Evolutionary conservation across 306 rosid genomes (phyloP).

Genomic region (Vicia faba): DNA sequence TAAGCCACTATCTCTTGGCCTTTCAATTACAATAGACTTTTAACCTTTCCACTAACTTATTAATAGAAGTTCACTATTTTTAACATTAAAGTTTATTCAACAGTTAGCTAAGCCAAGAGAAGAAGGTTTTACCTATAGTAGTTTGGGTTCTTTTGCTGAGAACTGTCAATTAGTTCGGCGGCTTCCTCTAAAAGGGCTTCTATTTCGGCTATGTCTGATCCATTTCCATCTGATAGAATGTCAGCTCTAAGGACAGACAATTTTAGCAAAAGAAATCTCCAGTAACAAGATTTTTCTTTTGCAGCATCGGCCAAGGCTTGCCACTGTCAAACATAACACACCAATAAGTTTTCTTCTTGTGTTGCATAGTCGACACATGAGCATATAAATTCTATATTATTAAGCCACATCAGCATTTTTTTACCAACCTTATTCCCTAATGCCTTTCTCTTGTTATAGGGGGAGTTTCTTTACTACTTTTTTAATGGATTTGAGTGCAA

Average conservation of each 20-base stretch:
- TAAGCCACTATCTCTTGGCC: too few relatives aligned
- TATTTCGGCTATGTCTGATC: slow-evolving; percentile 71
- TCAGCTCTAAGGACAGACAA: slow-evolving; percentile 82
- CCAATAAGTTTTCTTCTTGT: slow-evolving; percentile 18
- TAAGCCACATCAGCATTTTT: not conserved
- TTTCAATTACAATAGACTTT: too few relatives aligned
- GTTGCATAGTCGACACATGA: not conserved
- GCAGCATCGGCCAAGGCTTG: slow-evolving; percentile 88
- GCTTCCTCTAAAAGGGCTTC: slow-evolving; percentile 92
- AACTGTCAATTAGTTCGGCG: slow-evolving; percentile 79
- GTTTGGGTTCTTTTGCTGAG: slow-evolving; percentile 76
- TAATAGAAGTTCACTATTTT: too few relatives aligned
- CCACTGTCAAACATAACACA: slow-evolving; percentile 65
- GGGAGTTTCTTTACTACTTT: not conserved
- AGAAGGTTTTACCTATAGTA: slow-evolving; percentile 67
- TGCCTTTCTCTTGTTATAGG: too few relatives aligned
- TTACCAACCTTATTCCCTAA: not conserved
- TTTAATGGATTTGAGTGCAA: not conserved
- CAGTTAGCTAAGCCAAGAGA: slow-evolving; percentile 1
- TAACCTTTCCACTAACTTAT: too few relatives aligned
- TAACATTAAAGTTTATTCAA: too few relatives aligned
- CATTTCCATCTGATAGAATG: slow-evolving; percentile 66
- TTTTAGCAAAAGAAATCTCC: slow-evolving; percentile 87
- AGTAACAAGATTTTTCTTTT: slow-evolving; percentile 74
- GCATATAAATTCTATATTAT: not conserved